Evolutionary conservation across 1,284 basidiomycete species (phyloP).

Genomic region (Hypsizygus ulmarius): DNA sequence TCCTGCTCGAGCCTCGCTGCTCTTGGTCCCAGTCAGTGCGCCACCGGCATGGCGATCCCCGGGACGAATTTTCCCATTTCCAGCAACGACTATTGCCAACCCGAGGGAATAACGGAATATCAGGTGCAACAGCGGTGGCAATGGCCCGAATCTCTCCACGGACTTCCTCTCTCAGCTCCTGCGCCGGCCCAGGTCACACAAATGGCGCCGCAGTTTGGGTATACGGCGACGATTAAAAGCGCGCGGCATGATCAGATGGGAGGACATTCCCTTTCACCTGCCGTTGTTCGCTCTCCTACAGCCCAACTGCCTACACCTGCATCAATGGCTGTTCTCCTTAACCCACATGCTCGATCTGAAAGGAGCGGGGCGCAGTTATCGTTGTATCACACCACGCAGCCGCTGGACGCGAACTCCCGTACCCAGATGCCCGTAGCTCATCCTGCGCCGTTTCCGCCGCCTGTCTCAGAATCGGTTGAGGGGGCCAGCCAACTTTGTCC

Average conservation of each 20-base stretch:
- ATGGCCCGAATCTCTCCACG: conserved; percentile 33
- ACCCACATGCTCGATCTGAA: conserved; percentile 25
- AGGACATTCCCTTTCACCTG: background rate
- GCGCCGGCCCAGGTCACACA: conserved; percentile 4
- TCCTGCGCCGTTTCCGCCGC: background rate
- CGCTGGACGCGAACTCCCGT: background rate
- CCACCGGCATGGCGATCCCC: conserved; percentile 44
- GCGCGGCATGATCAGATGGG: conserved; percentile 19
- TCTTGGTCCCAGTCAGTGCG: conserved; percentile 31
- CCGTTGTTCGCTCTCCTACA: conserved; percentile 30
- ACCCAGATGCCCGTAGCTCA: too few species aligned
- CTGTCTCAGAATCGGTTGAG: conserved; percentile 2
- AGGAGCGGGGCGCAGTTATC: conserved; percentile 10
- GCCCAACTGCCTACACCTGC: conserved; percentile 42
- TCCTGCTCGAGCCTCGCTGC: conserved; percentile 29
- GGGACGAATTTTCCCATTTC: conserved; percentile 26
- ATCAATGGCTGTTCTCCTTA: conserved; percentile 44
- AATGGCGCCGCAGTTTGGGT: too few species aligned
- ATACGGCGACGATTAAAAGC: conserved; percentile 25
- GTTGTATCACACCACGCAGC: conserved; percentile 8
- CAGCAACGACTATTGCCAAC: conserved; percentile 23
- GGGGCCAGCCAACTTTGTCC: conserved; percentile 10
- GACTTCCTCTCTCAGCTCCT: conserved; percentile 27
- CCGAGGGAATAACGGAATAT: conserved; percentile 40
- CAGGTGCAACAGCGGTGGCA: conserved; percentile 33